A percentile compares a stretch with the other conserved stretches of the same genome.
These are phyloP conservation scores for Penicillium odoratum DNA, from an alignment of 495 filamentous ascomycete genomes.

Conservation along the genomic window DNA sequence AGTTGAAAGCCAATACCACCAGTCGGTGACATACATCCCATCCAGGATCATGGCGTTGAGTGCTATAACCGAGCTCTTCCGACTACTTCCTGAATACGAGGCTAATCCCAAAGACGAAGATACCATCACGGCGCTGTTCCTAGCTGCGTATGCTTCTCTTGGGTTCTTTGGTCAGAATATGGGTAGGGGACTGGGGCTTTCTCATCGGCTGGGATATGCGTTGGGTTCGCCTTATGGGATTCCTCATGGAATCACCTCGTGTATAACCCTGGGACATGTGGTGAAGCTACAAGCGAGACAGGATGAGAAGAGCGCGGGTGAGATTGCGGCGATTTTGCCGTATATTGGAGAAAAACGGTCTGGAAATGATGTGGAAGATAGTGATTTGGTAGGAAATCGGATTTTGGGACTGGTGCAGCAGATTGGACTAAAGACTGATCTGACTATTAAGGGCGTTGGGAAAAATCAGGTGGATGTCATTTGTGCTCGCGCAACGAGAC, in stretches of 20 bases:
- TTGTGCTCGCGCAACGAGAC: neutral
- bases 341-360: neutral
- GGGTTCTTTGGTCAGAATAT: conserved; percentile 1
- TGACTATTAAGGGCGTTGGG: neutral
- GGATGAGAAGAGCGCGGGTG: neutral
- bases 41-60: neutral
- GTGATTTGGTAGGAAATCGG: neutral
- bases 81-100: neutral
- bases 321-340: neutral
- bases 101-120: neutral
- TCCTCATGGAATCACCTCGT: neutral
- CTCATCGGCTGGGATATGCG: conserved; percentile 1
- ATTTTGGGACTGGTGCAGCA: neutral
- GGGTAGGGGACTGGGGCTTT: neutral
- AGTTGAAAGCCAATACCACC: neutral
- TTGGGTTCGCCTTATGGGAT: conserved; percentile 1
- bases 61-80: conserved; percentile 1
- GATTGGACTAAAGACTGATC: neutral
- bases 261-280: neutral
- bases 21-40: neutral
- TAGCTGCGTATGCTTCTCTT: neutral
- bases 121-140: neutral
- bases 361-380: neutral
- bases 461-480: neutral
- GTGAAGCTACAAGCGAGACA: neutral